These are phyloP conservation scores for Aspergillus pseudotamarii DNA, from an alignment of 2,329 filamentous ascomycete species.

Conservation along the genomic window DNA sequence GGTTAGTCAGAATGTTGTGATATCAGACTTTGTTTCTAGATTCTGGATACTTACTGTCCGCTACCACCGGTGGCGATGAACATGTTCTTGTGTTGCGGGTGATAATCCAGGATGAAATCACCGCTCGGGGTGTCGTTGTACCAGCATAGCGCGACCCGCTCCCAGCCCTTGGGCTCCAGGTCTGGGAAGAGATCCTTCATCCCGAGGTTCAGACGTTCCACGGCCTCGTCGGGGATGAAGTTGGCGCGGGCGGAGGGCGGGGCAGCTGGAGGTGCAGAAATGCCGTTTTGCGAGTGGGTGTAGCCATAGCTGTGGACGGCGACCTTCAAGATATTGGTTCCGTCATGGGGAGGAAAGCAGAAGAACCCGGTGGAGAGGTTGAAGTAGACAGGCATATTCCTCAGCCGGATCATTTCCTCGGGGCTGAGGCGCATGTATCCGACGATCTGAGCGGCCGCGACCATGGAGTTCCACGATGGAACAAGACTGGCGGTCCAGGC, in stretches of 20 bases:
- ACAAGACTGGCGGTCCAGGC: constrained; percentile 79
- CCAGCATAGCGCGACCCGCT: constrained; percentile 66
- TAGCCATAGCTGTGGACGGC: constrained; percentile 71
- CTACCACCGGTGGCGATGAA: constrained; percentile 34
- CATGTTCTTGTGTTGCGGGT: constrained; percentile 55
- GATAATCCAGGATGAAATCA: constrained; percentile 69
- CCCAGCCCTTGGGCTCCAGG: constrained; percentile 60
- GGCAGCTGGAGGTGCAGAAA: constrained; percentile 25
- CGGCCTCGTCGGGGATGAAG: constrained; percentile 54
- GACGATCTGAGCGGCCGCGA: constrained; percentile 76
- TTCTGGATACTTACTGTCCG: constrained; percentile 29
- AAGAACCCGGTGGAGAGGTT: constrained; percentile 51
- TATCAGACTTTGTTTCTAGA: neutral
- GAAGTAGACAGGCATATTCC: constrained; percentile 63
- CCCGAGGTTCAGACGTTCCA: constrained; percentile 59
- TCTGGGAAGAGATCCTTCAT: constrained; percentile 62
- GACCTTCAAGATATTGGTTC: constrained; percentile 56
- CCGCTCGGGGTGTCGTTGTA: constrained; percentile 70
- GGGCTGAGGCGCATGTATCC: constrained; percentile 72
- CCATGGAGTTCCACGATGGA: constrained; percentile 71
- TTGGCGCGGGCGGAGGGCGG: constrained; percentile 28
- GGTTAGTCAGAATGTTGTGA: neutral
- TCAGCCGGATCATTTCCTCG: constrained; percentile 66
- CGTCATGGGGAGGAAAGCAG: constrained; percentile 47
- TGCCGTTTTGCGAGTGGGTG: constrained; percentile 23